Evolutionary conservation across 441 rosid species (phyloP).

Genomic region (Adansonia gregorii): DNA sequence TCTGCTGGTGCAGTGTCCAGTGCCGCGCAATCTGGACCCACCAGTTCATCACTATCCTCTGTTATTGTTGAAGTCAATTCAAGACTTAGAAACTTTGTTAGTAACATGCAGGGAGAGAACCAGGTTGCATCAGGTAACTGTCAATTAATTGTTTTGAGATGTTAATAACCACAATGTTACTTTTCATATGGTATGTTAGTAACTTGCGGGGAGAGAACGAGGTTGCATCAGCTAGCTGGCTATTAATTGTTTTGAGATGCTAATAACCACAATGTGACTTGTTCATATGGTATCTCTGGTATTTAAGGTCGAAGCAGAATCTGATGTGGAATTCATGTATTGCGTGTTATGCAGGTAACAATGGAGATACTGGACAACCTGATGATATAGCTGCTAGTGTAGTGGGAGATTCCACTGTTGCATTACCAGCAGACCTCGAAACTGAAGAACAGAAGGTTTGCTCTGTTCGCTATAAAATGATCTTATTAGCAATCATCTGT

Average conservation of each 20-base stretch:
- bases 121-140: conserved; percentile 57
- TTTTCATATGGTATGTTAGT: conserved; percentile 31
- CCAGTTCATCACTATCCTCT: conserved; percentile 46
- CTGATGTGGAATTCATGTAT: conserved; percentile 29
- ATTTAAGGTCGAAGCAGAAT: conserved; percentile 38
- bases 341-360: conserved; percentile 36
- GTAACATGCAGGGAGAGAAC: conserved; percentile 54
- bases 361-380: conserved; percentile 24
- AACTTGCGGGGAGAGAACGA: conserved; percentile 54
- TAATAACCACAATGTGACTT: conserved; percentile 10
- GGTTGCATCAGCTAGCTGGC: conserved; percentile 51
- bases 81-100: conserved; percentile 47
- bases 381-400: conserved; percentile 27
- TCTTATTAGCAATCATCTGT: conserved; percentile 3
- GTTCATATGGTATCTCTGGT: conserved; percentile 20
- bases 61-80: conserved; percentile 50
- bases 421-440: conserved; percentile 36
- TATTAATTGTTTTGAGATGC: conserved; percentile 22
- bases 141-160: conserved; percentile 27
- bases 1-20: conserved; percentile 42
- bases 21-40: conserved; percentile 47
- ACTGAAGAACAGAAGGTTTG: conserved; percentile 52
- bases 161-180: conserved; percentile 14
- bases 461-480: conserved; percentile 18
- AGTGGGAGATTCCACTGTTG: conserved; percentile 41